A percentile compares a stretch with the other conserved stretches of the same genome.
Evolutionary conservation across 495 filamentous ascomycete genomes (phyloP).

Genomic region (Penicillium soppii): DNA sequence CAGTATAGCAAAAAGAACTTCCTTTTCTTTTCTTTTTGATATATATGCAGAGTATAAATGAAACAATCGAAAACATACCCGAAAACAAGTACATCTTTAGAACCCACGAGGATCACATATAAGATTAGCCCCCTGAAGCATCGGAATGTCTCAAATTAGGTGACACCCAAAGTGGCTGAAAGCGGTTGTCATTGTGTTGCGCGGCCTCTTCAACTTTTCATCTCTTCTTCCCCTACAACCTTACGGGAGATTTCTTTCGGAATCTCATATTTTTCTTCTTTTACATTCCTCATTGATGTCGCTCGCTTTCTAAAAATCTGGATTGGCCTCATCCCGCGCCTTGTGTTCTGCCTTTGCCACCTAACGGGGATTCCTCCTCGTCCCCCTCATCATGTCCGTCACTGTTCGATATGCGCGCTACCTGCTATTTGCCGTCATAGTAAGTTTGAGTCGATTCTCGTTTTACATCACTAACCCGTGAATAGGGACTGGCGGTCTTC

Average conservation of each 20-base stretch:
- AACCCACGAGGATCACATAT: not conserved
- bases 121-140: constrained; percentile 4
- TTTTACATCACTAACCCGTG: not conserved
- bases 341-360: constrained; percentile 7
- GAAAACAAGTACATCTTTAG: not conserved
- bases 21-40: no score
- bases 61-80: not conserved
- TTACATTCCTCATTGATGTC: constrained; percentile 1
- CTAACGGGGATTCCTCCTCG: constrained; percentile 4
- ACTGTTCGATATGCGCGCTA: constrained; percentile 79
- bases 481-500: constrained; percentile 68
- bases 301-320: constrained; percentile 4
- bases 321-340: constrained; percentile 2
- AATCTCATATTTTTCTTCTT: not conserved
- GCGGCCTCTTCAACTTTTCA: constrained; percentile 16
- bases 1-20: no score
- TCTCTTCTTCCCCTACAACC: constrained; percentile 1
- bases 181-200: constrained; percentile 29
- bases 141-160: constrained; percentile 16
- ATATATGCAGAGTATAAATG: not conserved
- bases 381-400: constrained; percentile 57
- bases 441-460: constrained; percentile 47
- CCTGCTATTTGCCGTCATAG: constrained; percentile 82
- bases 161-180: constrained; percentile 25
- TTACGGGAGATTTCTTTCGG: not conserved